Evolutionary conservation across 2,329 filamentous ascomycete species (phyloP), one percentile per base, ranked within the genome.

Genomic region (Nothomitra cinnamomea): DNA sequence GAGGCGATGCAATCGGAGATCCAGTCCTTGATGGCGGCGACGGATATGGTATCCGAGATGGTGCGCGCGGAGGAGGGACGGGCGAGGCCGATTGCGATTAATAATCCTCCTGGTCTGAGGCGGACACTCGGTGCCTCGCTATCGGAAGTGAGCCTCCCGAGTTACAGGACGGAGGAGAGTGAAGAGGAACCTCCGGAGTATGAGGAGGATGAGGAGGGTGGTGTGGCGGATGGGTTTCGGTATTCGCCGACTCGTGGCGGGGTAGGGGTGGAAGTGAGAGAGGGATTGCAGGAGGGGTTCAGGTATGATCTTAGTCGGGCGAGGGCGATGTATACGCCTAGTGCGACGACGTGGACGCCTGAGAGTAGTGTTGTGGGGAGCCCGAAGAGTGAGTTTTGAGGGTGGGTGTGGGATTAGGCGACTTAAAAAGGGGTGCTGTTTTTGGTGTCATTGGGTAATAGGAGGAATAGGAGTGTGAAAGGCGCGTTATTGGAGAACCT

Each of bases 11-110:
- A 71, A 55, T 65, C 67, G 22, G 71, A 75, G 55, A 76, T 79
- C 38, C 63, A 71, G 13, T 70, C 72, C 49, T 64, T 80, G 19
- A 66, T 73, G 32, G 66, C 70, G 17, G 74, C 75, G 0, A 72
- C 77, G 50, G 70, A 73, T 51, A 71, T 76, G 24, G 75, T 79
- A 1, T 69, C 70, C 42, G 67, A 71, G 42, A 62, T 76, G 8
- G 66, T 75, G 28, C 61, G 65, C 25, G 69, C 69, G 13, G 65
- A 67, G 53, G 64, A 66, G 56, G 62, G 65, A 56, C 49, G 64
- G 54, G 48, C 53, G 13, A 42, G n/a, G 12, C 19, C 21, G n/a
- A 7, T 5, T 3, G 12, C 7, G 35, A 32, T 22, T 8, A 3
- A 17, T 43, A 32, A 32, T 55, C 36, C 41, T 53, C 35, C 47